Evolutionary conservation across 345 rosid species (phyloP), one percentile per base, ranked within the genome.

Genomic region (Angophora floribunda): DNA sequence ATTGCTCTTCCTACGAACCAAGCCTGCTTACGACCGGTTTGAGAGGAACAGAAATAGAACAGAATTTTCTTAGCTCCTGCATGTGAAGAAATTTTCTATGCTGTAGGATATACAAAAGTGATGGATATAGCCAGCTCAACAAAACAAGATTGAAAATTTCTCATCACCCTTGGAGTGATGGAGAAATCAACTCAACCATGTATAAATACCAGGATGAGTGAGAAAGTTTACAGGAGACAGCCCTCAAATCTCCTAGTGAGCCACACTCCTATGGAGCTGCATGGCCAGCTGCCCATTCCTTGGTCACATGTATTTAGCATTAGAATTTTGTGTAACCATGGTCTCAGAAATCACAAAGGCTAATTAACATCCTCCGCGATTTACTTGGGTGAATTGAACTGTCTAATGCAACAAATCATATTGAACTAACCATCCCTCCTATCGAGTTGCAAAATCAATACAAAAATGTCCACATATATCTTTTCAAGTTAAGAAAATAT

Each of bases 1-100:
- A 19, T 47, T 92, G 87, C 93, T 95, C 52, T 95, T 92, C 90
- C 88, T 90, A 17, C 89, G 97, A 89, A 95, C 97, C 51, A 91
- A 85, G 87, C 93, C 87, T 47, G 96, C 95, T 13, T 95, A 95
- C 67, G 89, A 93, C 85, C 87, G 57, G 17, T 93, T 92, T 24
- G 90, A 93, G 87, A 91, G 92, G 89, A 92, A 88, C 53, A 90
- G 87, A 87, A 90, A 13, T 32, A 52, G 9, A 53, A 63, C 90
- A n/a, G 85, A 91, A 67, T 90, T 82, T 30, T 63, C 90, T n/a
- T 94, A 90, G 88, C 57, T 67, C 49, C 52, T 63, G 51, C 59
- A 21, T 36, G 53, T 41, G 84, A 55, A 17, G 14, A 36, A 63
- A 53, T 19, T 49, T 36, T 65, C 44, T 67, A 44, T n/a, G 53